Percentiles rank a stretch among this genome's conserved stretches.
Evolutionary conservation across 2,329 filamentous ascomycete genomes (phyloP).

Genomic region (Ceratocystis huliohia): DNA sequence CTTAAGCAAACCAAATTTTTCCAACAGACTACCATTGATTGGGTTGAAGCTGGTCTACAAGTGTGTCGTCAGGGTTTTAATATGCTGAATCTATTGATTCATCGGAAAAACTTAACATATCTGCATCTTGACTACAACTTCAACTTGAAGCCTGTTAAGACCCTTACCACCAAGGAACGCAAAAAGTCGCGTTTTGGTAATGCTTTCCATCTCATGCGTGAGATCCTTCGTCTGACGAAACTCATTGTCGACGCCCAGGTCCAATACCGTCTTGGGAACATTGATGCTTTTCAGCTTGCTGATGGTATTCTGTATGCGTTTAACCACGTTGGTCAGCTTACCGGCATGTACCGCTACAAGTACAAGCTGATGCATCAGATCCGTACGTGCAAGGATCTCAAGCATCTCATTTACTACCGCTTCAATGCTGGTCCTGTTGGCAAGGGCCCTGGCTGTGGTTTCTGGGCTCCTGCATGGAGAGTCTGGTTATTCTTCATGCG

Average conservation of each 20-base stretch:
- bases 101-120: slow-evolving; percentile 96
- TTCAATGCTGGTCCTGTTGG: slow-evolving; percentile 96
- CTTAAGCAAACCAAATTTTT: slow-evolving; percentile 98
- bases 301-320: slow-evolving; percentile 99
- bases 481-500: slow-evolving; percentile 99
- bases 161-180: slow-evolving; percentile 92
- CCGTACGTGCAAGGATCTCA: slow-evolving; percentile 94
- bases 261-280: slow-evolving; percentile 92
- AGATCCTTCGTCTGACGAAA: slow-evolving; percentile 90
- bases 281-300: slow-evolving; percentile 95
- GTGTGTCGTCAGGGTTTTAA: slow-evolving; percentile 98
- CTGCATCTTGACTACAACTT: slow-evolving; percentile 99
- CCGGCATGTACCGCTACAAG: slow-evolving; percentile 99
- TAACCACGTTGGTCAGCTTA: slow-evolving; percentile 96
- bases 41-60: slow-evolving; percentile 96
- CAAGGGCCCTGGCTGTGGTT: slow-evolving; percentile 94
- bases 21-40: slow-evolving; percentile 97
- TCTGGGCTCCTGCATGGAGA: slow-evolving; percentile 97
- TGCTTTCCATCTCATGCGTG: slow-evolving; percentile 96
- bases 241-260: slow-evolving; percentile 97
- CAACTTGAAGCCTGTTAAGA: slow-evolving; percentile 98
- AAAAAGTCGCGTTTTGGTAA: slow-evolving; percentile 99
- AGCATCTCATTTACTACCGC: slow-evolving; percentile 97
- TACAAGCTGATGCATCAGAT: slow-evolving; percentile 99
- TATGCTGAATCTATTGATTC: slow-evolving; percentile 95